These are phyloP conservation scores for Plectranthus barbatus DNA, from an alignment of 257 asterid genomes.

Conservation along the genomic window DNA sequence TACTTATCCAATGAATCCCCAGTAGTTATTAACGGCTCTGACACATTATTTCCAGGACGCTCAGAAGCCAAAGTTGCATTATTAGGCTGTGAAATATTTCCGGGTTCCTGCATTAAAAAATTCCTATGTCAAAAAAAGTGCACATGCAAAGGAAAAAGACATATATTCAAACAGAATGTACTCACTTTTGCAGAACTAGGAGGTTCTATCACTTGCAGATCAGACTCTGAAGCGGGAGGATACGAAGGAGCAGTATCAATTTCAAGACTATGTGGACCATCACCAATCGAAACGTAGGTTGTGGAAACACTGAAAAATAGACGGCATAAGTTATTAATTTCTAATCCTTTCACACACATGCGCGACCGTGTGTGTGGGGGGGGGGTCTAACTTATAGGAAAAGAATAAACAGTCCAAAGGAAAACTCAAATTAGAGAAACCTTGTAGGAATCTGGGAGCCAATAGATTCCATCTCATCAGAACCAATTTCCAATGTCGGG, in stretches of 20 bases:
- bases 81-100: constrained; percentile 39
- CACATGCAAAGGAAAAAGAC: not conserved
- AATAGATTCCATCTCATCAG: constrained; percentile 53
- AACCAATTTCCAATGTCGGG: constrained; percentile 46
- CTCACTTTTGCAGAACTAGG: constrained; percentile 54
- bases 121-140: not conserved
- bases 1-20: constrained; percentile 89
- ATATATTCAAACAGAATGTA: constrained; percentile 4
- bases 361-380: not conserved
- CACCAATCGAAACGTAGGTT: constrained; percentile 43
- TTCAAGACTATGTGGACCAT: constrained; percentile 46
- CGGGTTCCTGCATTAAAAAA: constrained; percentile 47
- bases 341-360: no score
- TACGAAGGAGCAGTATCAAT: constrained; percentile 40
- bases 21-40: constrained; percentile 66
- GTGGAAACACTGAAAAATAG: constrained; percentile 50
- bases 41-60: constrained; percentile 40
- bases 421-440: constrained; percentile 23
- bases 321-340: not conserved
- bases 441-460: constrained; percentile 53
- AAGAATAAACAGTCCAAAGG: not conserved
- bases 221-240: constrained; percentile 45
- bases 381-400: no score
- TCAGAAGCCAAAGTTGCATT: constrained; percentile 54
- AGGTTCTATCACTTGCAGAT: constrained; percentile 48